Evolutionary conservation across 2,329 filamentous ascomycete genomes (phyloP), one percentile per base, ranked within the genome.

Genomic region (Myrmaecium sp.): DNA sequence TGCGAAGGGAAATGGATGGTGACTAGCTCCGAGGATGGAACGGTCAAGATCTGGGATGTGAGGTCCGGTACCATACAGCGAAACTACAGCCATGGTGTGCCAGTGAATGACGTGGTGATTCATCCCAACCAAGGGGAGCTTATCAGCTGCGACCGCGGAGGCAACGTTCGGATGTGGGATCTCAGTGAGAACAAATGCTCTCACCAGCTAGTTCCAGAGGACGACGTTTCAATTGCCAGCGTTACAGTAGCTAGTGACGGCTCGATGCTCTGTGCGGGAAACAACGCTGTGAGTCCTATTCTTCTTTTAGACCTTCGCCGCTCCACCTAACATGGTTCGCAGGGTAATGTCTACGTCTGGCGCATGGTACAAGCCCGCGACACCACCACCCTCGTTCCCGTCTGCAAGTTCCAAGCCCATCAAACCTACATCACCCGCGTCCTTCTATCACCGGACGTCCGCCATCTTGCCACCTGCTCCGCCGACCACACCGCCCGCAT

Each of bases 1-100:
- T 95, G 86, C 51, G 89, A 98, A 54, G 84, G 86, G 7, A 98
- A 98, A 58, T 98, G 89, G 89, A 94, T 98, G 80, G 89, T 95
- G 11, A 98, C 89, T 6, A 91, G 79, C 52, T 92, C 81, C 24
- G 89, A 98, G 54, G 89, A 98, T 47, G 81, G 84, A 42, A 92
- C 82, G 1, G 84, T 94, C 46, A 92, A 92, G 62, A 92, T 94
- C 36, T 94, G 84, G 84, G 86, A 94, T 50, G 93, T 83, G 4
- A 64, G 84, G 24, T 79, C 68, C 8, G 86, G 81, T 23, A 74
- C 68, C 31, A 72, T 95, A 29, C 89, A 98, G 55, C 71, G 89
- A 29, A 93, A 86, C 54, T 98, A 98, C 51, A 75, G 69, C 39
- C 89, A 98, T 49, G 79, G 77, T 27, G 75, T 73, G 17, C 74